Evolutionary conservation across 306 rosid genomes (phyloP).

Genomic region (Medicago lupulina): DNA sequence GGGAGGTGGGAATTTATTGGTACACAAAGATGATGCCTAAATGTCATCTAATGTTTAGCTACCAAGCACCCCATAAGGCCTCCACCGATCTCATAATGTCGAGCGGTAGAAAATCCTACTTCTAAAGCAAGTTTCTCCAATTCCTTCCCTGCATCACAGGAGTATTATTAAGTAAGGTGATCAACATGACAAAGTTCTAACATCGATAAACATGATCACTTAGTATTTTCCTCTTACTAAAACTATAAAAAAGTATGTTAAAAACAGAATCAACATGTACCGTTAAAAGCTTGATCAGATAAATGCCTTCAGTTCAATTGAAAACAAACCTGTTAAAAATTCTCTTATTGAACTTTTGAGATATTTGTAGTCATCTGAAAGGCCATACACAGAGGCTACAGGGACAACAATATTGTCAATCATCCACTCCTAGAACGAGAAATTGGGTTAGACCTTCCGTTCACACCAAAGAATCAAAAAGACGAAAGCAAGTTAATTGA

Average conservation of each 20-base stretch:
- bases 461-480: neutral
- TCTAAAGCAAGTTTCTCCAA: slow-evolving; percentile 81
- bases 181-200: slow-evolving; percentile 28
- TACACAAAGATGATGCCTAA: slow-evolving; percentile 20
- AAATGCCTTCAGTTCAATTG: neutral
- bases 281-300: neutral
- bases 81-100: slow-evolving; percentile 81
- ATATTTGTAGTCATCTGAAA: slow-evolving; percentile 78
- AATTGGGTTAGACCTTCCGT: slow-evolving; percentile 23
- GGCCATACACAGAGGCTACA: slow-evolving; percentile 80
- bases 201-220: slow-evolving; percentile 19
- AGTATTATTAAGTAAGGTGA: slow-evolving; percentile 34
- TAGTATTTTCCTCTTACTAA: neutral
- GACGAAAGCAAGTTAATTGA: neutral
- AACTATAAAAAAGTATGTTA: neutral
- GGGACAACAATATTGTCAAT: slow-evolving; percentile 85
- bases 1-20: neutral
- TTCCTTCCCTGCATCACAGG: slow-evolving; percentile 69
- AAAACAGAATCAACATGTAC: neutral
- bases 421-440: slow-evolving; percentile 74
- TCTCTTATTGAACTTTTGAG: slow-evolving; percentile 79
- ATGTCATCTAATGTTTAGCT: slow-evolving; percentile 57
- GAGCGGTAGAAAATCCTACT: slow-evolving; percentile 78
- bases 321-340: slow-evolving; percentile 72
- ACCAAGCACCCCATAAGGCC: slow-evolving; percentile 94